Evolutionary conservation across 108 stramenopile genomes (phyloP), one percentile per base, ranked within the genome.

Genomic region (Nitzschia sp.): DNA sequence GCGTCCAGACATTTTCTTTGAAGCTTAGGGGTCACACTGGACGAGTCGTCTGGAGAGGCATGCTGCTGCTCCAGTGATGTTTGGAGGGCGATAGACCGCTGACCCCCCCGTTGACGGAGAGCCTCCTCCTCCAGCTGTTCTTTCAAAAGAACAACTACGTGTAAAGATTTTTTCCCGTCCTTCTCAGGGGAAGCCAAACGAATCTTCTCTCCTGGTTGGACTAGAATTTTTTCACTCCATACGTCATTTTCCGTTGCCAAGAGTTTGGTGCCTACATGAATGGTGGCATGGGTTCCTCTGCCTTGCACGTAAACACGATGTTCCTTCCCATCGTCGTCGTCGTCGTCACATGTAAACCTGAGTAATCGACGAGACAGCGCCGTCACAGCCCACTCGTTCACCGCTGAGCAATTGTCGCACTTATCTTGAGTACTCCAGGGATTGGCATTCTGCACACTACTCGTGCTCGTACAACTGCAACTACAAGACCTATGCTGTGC

Each of bases 401-500:
- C 58, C 35, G 35, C 11, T 3, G 58, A 38, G 22, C 58, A 60
- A 13, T 35, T 35, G 22, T 13, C 13, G 22, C 58, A 60, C 21
- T 38, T 60, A 3, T 22, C 58, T 22, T 38, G 35, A 17, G 58
- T 60, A 38, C 58, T 60, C 33, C 58, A 35, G 2, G n/a, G n/a
- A n/a, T n/a, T n/a, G n/a, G n/a, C n/a, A n/a, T n/a, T n/a, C n/a
- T n/a, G n/a, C n/a, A n/a, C n/a, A n/a, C n/a, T n/a, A n/a, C n/a
- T n/a, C n/a, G n/a, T 31, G 35, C 11, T 60, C 6, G 25, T n/a
- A 21, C 21, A 28, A 27, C 58, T 17, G 36, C 58, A 60, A 3
- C 58, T 35, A 60, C 58, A 60, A 35, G 58, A 27, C 15, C 26
- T 60, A 21, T 60, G 58, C 58, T 60, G 58, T 16, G 19, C 36